Base-by-base conservation (phyloP, 345 rosid genomes). In the Tarenaya hassleriana region DNA sequence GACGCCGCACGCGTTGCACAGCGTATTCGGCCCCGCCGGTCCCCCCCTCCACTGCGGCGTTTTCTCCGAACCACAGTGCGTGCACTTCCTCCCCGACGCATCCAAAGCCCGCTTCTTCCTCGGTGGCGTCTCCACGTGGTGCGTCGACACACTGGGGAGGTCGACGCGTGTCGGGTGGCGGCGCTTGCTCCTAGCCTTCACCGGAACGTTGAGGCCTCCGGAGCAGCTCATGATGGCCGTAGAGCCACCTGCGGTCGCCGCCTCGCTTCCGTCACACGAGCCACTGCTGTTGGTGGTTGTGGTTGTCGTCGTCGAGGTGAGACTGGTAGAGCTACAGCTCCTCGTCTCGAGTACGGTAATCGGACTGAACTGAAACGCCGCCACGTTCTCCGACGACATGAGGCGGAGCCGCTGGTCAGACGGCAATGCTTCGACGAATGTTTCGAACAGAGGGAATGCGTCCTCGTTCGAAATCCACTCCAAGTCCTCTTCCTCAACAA, bases 41-140 rank as follows among this genome's bases (percentile, higher is more conserved):
- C 96, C 94, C 0, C 87, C 90, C 61, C 94, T 70, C 96, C 96
- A 87, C 42, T 87, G 96, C 20, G 96, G 96, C 14, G 96, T 87
- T 70, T 79, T 81, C 62, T 87, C 94, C 10, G 82, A 67, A 13
- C 90, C 87, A 11, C 96, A 87, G 56, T 84, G 96, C 64, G 72
- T 86, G 61, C 96, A 84, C 63, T 79, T 81, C 67, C 95, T 78
- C 35, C 95, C 95, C 1, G 69, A 64, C 0, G 53, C 59, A 56
- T 61, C 32, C 15, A 37, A n/a, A n/a, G n/a, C 50, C 27, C 41
- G 5, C 56, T 58, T 70, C 73, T 52, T 77, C 82, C 71, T 64
- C 48, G 41, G 15, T 13, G 18, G 4, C 51, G 64, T 47, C 55
- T 41, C 31, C 31, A 60, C 37, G 32, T 52, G 24, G 14, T 59